Evolutionary conservation across 805 yeast genomes (phyloP).

Genomic region (Metschnikowia noctiluminum): DNA sequence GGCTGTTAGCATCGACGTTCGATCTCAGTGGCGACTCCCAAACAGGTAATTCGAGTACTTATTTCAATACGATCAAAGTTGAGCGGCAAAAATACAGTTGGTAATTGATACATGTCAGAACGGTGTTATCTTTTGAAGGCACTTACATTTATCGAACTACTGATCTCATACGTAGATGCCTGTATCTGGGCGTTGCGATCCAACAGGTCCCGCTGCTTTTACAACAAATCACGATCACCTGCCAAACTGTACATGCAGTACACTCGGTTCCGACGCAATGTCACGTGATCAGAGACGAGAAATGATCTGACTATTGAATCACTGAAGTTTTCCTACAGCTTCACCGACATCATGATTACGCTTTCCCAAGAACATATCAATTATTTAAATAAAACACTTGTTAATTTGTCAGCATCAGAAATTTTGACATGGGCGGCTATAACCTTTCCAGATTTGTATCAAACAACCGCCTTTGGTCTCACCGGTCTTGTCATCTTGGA

Average conservation of each 20-base stretch:
- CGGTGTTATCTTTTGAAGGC: too few relatives aligned
- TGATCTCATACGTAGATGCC: too few relatives aligned
- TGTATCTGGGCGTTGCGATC: too few relatives aligned
- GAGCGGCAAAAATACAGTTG: too few relatives aligned
- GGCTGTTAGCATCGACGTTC: too few relatives aligned
- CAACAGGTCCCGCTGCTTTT: neutral
- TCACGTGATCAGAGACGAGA: conserved; percentile 13
- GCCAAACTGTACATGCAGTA: too few relatives aligned
- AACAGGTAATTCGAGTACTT: too few relatives aligned
- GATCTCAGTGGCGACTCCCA: too few relatives aligned
- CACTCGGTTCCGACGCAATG: conserved; percentile 11
- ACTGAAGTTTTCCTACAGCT: neutral
- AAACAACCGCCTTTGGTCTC: conserved; percentile 93
- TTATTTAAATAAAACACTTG: conserved; percentile 62
- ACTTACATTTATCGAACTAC: too few relatives aligned
- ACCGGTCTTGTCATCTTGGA: conserved; percentile 89
- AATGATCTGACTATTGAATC: conserved; percentile 1
- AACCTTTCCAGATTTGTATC: conserved; percentile 81
- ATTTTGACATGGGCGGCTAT: conserved; percentile 76
- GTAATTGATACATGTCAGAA: too few relatives aligned
- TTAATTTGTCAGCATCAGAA: conserved; percentile 60
- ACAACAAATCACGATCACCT: conserved; percentile 3
- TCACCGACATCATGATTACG: conserved; percentile 6
- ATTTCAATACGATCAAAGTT: too few relatives aligned
- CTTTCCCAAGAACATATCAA: conserved; percentile 48